Percentiles rank a stretch among this genome's conserved stretches.
Evolutionary conservation across 768 basidiomycete genomes (phyloP).

Genomic region (Russula lepida): DNA sequence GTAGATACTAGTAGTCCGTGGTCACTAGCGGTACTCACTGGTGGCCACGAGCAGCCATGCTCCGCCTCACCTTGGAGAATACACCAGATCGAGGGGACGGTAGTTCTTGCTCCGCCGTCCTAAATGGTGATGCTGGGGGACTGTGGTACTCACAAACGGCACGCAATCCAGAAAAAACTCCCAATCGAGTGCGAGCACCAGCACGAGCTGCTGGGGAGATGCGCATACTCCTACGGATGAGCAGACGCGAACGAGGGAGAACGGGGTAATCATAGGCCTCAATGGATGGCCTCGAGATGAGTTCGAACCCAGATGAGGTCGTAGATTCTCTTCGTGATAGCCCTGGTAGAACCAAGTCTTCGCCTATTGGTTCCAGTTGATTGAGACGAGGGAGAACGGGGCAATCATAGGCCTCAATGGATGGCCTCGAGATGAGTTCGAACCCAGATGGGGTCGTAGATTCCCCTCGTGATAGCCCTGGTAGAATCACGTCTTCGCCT

Average conservation of each 20-base stretch:
- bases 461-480: slow-evolving; percentile 5
- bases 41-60: background rate
- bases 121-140: background rate
- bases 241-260: slow-evolving; percentile 3
- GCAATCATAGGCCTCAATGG: slow-evolving; percentile 14
- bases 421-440: slow-evolving; percentile 15
- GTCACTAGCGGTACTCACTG: background rate
- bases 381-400: slow-evolving; percentile 1
- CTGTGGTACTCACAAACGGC: background rate
- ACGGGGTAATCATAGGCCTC: slow-evolving; percentile 14
- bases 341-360: background rate
- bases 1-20: background rate
- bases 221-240: slow-evolving; percentile 5
- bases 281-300: slow-evolving; percentile 16
- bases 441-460: slow-evolving; percentile 4
- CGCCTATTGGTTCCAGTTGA: too few species aligned
- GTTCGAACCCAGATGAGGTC: slow-evolving; percentile 1
- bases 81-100: slow-evolving; percentile 2
- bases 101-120: background rate
- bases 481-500: slow-evolving; percentile 3
- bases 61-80: slow-evolving; percentile 7
- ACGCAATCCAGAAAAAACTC: slow-evolving; percentile 2
- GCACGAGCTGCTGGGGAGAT: background rate
- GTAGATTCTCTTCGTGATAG: slow-evolving; percentile 9
- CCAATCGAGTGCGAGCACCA: background rate